Percentiles rank a stretch among this genome's conserved stretches.
These are phyloP conservation scores for Phialocephala sp. DNA, from an alignment of 2,329 filamentous ascomycete genomes.

Conservation along the genomic window DNA sequence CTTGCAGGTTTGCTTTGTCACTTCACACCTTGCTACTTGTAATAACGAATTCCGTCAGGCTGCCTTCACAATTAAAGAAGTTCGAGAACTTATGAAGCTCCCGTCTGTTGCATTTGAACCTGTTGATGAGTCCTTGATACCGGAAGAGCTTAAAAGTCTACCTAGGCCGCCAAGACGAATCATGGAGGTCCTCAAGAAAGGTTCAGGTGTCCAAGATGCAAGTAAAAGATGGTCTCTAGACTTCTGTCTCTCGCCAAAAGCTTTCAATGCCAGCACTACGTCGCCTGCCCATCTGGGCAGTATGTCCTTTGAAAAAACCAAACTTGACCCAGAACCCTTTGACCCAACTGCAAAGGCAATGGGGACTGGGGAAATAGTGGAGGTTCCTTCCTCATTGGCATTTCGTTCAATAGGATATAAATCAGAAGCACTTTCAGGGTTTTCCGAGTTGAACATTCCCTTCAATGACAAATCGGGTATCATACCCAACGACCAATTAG, in stretches of 20 bases:
- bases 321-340: conserved; percentile 60
- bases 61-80: conserved; percentile 94
- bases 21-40: not conserved
- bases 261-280: conserved; percentile 58
- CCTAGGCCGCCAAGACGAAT: conserved; percentile 78
- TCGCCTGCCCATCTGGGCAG: conserved; percentile 58
- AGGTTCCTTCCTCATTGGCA: conserved; percentile 71
- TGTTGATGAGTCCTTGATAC: conserved; percentile 69
- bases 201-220: conserved; percentile 57
- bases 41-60: conserved; percentile 57
- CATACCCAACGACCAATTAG: conserved; percentile 81
- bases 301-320: conserved; percentile 70
- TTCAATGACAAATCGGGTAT: conserved; percentile 79
- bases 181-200: conserved; percentile 81
- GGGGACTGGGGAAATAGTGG: conserved; percentile 54
- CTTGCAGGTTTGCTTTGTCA: conserved; percentile 67
- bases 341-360: conserved; percentile 56
- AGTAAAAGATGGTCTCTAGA: conserved; percentile 82
- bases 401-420: conserved; percentile 98
- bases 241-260: conserved; percentile 80
- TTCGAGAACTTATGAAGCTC: conserved; percentile 84
- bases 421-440: conserved; percentile 76
- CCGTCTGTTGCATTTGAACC: conserved; percentile 73
- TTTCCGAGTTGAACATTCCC: conserved; percentile 73
- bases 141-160: conserved; percentile 69